Conservation (phyloP, 2,329 filamentous ascomycete species). For the Bertia moriformis region DNA sequence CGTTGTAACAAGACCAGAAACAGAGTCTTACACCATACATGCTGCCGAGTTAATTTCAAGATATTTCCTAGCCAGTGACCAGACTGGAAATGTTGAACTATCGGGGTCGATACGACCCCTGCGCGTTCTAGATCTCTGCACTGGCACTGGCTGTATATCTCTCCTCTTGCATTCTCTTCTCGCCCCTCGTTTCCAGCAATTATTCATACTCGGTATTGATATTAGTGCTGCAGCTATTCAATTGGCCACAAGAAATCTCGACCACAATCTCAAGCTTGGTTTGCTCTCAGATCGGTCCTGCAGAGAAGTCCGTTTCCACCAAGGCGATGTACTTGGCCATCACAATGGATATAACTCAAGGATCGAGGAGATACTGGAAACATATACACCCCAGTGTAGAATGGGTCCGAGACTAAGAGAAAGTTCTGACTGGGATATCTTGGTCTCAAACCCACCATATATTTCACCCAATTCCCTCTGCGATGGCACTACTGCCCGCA, state of each 20-base stretch:
- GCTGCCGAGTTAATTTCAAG: not conserved
- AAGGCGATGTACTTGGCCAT: not conserved
- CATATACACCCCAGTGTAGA: too few relatives aligned
- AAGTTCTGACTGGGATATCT: not conserved
- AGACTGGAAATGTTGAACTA: not conserved
- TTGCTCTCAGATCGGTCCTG: not conserved
- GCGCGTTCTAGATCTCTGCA: not conserved
- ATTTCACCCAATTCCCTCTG: not conserved
- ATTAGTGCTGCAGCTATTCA: not conserved
- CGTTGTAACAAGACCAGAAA: not conserved
- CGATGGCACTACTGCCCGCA: not conserved
- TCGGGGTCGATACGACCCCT: not conserved
- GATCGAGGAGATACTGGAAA: too few relatives aligned
- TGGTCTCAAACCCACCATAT: not conserved
- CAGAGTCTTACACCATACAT: not conserved
- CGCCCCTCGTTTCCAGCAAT: not conserved
- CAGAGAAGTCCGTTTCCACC: not conserved
- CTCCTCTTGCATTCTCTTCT: constrained; percentile 1
- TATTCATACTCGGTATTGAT: not conserved
- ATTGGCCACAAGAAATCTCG: not conserved
- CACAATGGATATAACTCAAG: too few relatives aligned
- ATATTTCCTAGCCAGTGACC: not conserved
- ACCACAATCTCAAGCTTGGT: not conserved
- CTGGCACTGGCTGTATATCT: not conserved
- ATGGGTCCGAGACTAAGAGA: too few relatives aligned